Conservation (phyloP, 2,329 filamentous ascomycete species). For the Pseudogymnoascus sp. region DNA sequence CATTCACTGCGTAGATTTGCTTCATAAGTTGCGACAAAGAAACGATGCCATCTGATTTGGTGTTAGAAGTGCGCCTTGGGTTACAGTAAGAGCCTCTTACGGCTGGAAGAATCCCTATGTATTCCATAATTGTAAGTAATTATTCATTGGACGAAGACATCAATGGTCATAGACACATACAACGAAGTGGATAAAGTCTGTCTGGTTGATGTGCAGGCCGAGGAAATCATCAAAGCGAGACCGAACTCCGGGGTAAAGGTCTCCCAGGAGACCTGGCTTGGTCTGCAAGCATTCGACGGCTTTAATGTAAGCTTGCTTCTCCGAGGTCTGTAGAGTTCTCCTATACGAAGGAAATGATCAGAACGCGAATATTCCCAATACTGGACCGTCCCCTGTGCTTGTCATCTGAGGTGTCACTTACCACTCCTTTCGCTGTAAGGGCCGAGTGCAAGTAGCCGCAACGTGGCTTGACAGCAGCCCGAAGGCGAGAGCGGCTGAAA, state of each 20-base stretch:
- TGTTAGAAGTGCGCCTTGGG: neutral
- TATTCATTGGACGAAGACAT: slow-evolving; percentile 22
- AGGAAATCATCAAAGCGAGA: slow-evolving; percentile 46
- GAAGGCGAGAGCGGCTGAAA: neutral
- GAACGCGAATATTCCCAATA: neutral
- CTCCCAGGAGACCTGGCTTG: slow-evolving; percentile 31
- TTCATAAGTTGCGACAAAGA: slow-evolving; percentile 29
- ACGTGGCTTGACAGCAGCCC: neutral
- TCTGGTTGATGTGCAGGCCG: slow-evolving; percentile 42
- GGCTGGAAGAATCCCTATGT: neutral
- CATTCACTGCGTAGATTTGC: slow-evolving; percentile 30
- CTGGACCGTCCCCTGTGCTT: neutral
- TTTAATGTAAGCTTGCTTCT: slow-evolving; percentile 36
- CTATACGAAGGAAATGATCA: slow-evolving; percentile 15
- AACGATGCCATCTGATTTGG: slow-evolving; percentile 29
- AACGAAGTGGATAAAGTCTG: slow-evolving; percentile 36
- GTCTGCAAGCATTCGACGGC: slow-evolving; percentile 39
- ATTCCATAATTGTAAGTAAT: neutral
- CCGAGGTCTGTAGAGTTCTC: slow-evolving; percentile 26
- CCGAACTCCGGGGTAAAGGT: slow-evolving; percentile 34
- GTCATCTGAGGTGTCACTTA: neutral
- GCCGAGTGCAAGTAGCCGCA: neutral
- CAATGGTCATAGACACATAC: slow-evolving; percentile 10
- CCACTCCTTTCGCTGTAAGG: neutral
- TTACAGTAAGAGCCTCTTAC: neutral